Base-by-base conservation (phyloP, 2,329 filamentous ascomycete species). In the Bipolaris gigantea region DNA sequence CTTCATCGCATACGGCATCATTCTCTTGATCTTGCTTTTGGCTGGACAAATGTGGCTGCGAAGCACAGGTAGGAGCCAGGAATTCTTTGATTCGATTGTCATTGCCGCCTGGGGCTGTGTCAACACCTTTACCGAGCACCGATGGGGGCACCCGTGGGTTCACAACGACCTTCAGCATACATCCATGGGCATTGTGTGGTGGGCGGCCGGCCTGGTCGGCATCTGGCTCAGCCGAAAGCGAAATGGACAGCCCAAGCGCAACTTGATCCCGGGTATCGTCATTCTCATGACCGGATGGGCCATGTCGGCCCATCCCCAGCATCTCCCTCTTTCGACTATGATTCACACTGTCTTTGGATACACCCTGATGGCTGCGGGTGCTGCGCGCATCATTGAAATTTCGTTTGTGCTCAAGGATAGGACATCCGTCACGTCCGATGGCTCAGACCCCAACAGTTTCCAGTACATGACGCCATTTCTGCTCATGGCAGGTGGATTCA, bases 131-230 rank as follows among this genome's bases (percentile, higher is more conserved):
- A 99, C 94, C 16, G 94, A 97, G 75, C 94, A 99, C 72, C 85
- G 89, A 48, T 99, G 94, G 94, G 94, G 94, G 50, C 81, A 81
- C 1, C 83, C 85, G 0, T 99, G 94, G 94, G 91, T 89, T 48
- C 86, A 85, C 75, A 97, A 97, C 70, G 94, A 99, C 74, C 85
- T 96, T 77, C 93, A 99, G 74, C 94, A 99, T 75, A 99, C 94
- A 0, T 90, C 89, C n/a, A 97, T 99, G 93, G 94, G 94, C n/a
- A 85, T 99, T 58, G 86, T 99, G 47, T 99, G 94, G 94, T 99
- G 93, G 93, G 89, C 87, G 66, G 93, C 94, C 7, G 94, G 94
- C 21, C 79, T 99, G 27, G 83, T 93, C 10, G 94, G 94, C 38
- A 83, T 99, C 48, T 99, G 93, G 94, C 81, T 99, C 35, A 96